Base-by-base conservation (phyloP, 2,329 filamentous ascomycete species). In the Ascochyta pisi region DNA sequence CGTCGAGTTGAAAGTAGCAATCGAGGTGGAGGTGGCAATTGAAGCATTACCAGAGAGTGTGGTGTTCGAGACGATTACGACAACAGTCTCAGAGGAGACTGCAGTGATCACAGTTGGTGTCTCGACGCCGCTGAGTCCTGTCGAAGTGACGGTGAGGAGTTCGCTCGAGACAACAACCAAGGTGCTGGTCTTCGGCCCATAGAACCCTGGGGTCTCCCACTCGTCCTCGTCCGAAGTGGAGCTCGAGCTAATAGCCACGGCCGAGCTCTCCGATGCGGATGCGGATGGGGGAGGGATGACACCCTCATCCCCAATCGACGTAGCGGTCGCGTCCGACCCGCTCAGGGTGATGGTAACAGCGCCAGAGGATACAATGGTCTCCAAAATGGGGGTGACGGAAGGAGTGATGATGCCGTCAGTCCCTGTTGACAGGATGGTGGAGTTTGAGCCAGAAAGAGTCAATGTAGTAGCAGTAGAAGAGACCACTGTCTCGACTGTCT, bases 381-480 rank as follows among this genome's bases (percentile, higher is more conserved):
- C 52, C 9, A 55, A 0, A 5, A 46, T 37, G 22, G 52, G 52
- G 16, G 46, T 50, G 9, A 35, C 46, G 15, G 42, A 50, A 24
- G 61, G 49, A 7, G 31, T 46, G 37, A 60, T 44, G 1, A 62
- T 46, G 4, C 60, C 58, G 29, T 31, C 8, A 6, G 19, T 26
- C n/a, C 54, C 62, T 3, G 57, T 60, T 5, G 61, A 65, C 15
- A 55, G 50, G 15, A 55, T 46, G 2, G 57, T 65, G 10, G 52
- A 43, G 27, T 54, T 54, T 15, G 40, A 39, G 6, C 51, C 45
- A 34, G 55, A 57, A 6, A 56, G 10, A 13, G 51, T 55, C 33
- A 54, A 10, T 2, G 51, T 54, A 6, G 35, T 50, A 13, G 35
- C 50, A 33, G 50, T 57, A 13, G 43, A 47, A 15, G 55, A 55